A percentile compares a stretch with the other conserved stretches of the same genome.
Conservation (phyloP, 2,329 filamentous ascomycete genomes). For the Talaromyces piceae region DNA sequence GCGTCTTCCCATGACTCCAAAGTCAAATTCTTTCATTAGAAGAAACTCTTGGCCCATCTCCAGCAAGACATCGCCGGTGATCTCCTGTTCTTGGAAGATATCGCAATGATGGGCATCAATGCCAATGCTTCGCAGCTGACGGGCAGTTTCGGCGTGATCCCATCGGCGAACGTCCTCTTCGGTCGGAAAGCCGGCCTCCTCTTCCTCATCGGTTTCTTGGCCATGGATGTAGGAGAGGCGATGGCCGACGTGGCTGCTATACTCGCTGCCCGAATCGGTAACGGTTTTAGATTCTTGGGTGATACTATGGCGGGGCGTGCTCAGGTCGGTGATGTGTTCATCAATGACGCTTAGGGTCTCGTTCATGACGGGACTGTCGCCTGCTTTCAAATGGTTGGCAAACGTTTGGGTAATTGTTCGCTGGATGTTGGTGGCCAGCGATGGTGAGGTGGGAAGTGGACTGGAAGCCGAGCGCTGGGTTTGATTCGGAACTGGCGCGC, state of each 20-base stretch:
- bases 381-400: slow-evolving; percentile 43
- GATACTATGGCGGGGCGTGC: slow-evolving; percentile 51
- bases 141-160: slow-evolving; percentile 74
- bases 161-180: slow-evolving; percentile 70
- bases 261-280: slow-evolving; percentile 82
- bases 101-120: slow-evolving; percentile 88
- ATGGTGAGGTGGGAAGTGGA: slow-evolving; percentile 26
- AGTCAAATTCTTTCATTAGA: slow-evolving; percentile 90
- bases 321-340: slow-evolving; percentile 89
- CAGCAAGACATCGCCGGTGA: slow-evolving; percentile 83
- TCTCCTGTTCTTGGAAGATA: slow-evolving; percentile 92
- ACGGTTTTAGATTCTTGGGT: slow-evolving; percentile 46
- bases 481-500: slow-evolving; percentile 17
- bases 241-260: slow-evolving; percentile 69
- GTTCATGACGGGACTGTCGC: slow-evolving; percentile 75
- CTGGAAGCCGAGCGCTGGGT: slow-evolving; percentile 29
- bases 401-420: slow-evolving; percentile 40
- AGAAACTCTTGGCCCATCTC: slow-evolving; percentile 94
- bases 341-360: slow-evolving; percentile 95
- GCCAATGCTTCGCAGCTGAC: slow-evolving; percentile 76
- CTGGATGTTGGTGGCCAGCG: slow-evolving; percentile 33
- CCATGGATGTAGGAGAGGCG: slow-evolving; percentile 87
- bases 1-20: slow-evolving; percentile 81
- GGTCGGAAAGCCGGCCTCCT: slow-evolving; percentile 65
- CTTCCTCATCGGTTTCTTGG: slow-evolving; percentile 92